Evolutionary conservation across 257 asterid species (phyloP).

Genomic region (Apocynum venetum): DNA sequence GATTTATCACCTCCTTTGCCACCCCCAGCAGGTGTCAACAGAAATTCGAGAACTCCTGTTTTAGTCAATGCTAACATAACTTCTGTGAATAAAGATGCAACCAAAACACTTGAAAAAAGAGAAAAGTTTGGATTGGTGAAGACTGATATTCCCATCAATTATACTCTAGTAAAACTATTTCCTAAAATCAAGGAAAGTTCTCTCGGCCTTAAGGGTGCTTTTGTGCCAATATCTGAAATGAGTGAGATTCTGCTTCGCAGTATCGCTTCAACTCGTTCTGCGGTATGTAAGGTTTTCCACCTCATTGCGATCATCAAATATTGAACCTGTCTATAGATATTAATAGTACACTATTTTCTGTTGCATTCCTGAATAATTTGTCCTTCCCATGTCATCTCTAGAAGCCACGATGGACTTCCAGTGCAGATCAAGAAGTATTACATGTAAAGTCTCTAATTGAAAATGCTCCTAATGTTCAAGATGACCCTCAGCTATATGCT

Average conservation of each 20-base stretch:
- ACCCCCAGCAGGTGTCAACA: conserved; percentile 25
- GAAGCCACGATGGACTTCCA: conserved; percentile 66
- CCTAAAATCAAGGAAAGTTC: conserved; percentile 23
- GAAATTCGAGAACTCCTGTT: conserved; percentile 11
- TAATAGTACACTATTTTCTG: neutral
- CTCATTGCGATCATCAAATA: conserved; percentile 2
- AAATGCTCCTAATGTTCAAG: conserved; percentile 39
- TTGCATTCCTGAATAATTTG: neutral
- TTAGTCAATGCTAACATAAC: conserved; percentile 20
- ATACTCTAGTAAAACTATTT: conserved; percentile 15
- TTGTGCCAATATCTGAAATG: conserved; percentile 59
- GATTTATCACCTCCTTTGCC: conserved; percentile 9
- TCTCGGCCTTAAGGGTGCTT: conserved; percentile 14
- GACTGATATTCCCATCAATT: conserved; percentile 15
- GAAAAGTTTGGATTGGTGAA: conserved; percentile 14
- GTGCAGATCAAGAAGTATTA: conserved; percentile 51
- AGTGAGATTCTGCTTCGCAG: conserved; percentile 48
- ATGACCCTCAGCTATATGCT: conserved; percentile 52
- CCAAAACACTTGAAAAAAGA: conserved; percentile 17
- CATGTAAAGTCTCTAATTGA: conserved; percentile 47
- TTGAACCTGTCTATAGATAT: neutral
- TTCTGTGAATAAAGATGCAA: conserved; percentile 18
- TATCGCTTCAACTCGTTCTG: conserved; percentile 36
- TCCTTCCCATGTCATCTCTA: conserved; percentile 29
- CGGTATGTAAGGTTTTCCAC: conserved; percentile 40